Percentiles rank a stretch among this genome's conserved stretches.
These are phyloP conservation scores for Beauveria varroae DNA, from an alignment of 2,329 filamentous ascomycete genomes.

Conservation along the genomic window DNA sequence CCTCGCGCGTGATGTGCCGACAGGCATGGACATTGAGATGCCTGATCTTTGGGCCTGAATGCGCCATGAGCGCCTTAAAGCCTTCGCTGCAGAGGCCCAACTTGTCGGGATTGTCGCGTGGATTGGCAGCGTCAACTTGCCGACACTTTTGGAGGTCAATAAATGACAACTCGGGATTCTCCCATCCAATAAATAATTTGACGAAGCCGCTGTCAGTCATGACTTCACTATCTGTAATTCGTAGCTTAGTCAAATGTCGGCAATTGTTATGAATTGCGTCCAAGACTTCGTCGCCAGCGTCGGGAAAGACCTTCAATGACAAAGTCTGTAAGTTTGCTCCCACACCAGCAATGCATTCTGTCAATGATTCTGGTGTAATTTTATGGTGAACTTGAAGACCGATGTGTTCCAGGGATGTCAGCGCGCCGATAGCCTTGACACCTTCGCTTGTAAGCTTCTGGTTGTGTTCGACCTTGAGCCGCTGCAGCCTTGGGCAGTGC, in stretches of 20 bases:
- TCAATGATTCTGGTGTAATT: constrained; percentile 50
- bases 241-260: constrained; percentile 62
- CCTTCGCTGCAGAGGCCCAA: constrained; percentile 69
- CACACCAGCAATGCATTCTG: constrained; percentile 52
- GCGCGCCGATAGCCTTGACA: constrained; percentile 53
- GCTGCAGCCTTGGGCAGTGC: constrained; percentile 59
- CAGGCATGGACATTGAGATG: constrained; percentile 75
- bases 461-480: constrained; percentile 77
- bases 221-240: constrained; percentile 67
- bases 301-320: constrained; percentile 62
- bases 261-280: constrained; percentile 65
- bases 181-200: constrained; percentile 67
- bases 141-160: constrained; percentile 74
- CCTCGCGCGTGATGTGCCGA: constrained; percentile 65
- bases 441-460: constrained; percentile 62
- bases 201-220: constrained; percentile 71
- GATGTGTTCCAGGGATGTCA: constrained; percentile 64
- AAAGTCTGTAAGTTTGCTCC: constrained; percentile 67
- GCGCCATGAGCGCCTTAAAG: constrained; percentile 74
- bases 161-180: constrained; percentile 61
- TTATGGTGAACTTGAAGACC: constrained; percentile 59
- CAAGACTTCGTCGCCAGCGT: constrained; percentile 63
- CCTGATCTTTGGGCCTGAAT: constrained; percentile 62
- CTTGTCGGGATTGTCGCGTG: constrained; percentile 55
- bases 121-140: constrained; percentile 63